Conservation (phyloP, 1,284 basidiomycete genomes). For the Rhodotorula sp. region DNA sequence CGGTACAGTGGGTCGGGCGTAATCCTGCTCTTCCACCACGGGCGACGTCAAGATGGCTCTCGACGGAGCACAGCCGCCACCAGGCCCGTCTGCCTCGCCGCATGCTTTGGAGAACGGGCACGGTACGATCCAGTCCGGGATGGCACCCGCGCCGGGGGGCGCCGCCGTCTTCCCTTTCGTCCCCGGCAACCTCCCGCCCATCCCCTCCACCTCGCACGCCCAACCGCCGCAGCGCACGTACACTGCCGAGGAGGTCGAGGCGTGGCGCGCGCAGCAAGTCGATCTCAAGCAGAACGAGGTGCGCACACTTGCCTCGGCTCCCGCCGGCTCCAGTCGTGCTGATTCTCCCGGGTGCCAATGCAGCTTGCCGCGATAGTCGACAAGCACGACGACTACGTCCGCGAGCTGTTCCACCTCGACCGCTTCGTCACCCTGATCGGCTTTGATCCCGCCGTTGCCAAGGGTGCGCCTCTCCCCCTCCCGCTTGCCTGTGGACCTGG, state of each 20-base stretch:
- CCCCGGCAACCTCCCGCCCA: background rate
- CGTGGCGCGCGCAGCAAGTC: constrained; percentile 25
- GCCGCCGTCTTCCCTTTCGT: background rate
- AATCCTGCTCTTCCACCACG: background rate
- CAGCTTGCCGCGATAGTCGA: constrained; percentile 39
- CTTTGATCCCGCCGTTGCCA: constrained; percentile 74
- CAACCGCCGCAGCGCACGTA: background rate
- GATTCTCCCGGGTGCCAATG: no score
- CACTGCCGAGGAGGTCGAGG: constrained; percentile 11
- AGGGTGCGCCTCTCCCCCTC: constrained; percentile 49
- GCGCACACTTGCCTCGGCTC: background rate
- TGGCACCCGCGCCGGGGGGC: background rate
- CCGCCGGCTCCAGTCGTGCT: background rate
- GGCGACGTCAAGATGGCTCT: background rate
- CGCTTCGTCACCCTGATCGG: constrained; percentile 70
- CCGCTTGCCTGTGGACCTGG: background rate
- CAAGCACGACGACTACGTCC: constrained; percentile 58
- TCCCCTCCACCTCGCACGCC: constrained; percentile 18
- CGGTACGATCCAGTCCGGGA: background rate
- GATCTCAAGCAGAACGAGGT: constrained; percentile 37
- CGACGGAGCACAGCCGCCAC: background rate
- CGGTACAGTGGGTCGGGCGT: background rate
- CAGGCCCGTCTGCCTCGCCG: background rate
- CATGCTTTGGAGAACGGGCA: background rate
- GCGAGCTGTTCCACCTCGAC: constrained; percentile 83